Percentiles rank a stretch among this genome's conserved stretches.
These are phyloP conservation scores for Saccharomycopsis lassenensis DNA, from an alignment of 805 yeast species.

Conservation along the genomic window DNA sequence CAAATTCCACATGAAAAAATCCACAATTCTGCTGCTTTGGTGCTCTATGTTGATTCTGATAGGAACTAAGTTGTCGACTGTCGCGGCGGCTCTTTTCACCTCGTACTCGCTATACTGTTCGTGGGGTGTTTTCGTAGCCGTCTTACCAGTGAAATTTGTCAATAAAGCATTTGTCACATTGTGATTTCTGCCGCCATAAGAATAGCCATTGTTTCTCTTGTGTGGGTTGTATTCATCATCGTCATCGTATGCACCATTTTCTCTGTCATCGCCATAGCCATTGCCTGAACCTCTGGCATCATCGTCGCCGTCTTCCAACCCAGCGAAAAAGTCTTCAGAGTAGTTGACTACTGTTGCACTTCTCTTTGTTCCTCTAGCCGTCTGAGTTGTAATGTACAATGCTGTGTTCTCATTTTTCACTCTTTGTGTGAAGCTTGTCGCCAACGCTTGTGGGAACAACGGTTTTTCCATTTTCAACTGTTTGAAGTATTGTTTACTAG, in stretches of 20 bases:
- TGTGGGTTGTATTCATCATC: slow-evolving; percentile 20
- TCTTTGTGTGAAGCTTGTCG: slow-evolving; percentile 65
- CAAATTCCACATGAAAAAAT: slow-evolving; percentile 65
- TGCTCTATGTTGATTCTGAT: slow-evolving; percentile 52
- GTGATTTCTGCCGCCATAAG: too few species aligned
- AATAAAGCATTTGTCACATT: slow-evolving; percentile 21
- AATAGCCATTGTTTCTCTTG: too few species aligned
- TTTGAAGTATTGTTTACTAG: too few species aligned
- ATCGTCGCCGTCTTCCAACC: slow-evolving; percentile 33
- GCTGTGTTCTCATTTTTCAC: slow-evolving; percentile 66
- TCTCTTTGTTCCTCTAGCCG: slow-evolving; percentile 69
- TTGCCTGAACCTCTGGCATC: slow-evolving; percentile 12
- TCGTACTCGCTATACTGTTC: slow-evolving; percentile 25
- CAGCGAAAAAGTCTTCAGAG: slow-evolving; percentile 59
- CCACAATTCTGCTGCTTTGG: slow-evolving; percentile 44
- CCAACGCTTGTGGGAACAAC: slow-evolving; percentile 61
- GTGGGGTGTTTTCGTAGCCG: slow-evolving; percentile 32
- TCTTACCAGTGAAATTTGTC: slow-evolving; percentile 27
- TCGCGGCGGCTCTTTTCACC: slow-evolving; percentile 6
- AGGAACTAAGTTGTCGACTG: slow-evolving; percentile 51
- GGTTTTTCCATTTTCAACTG: slow-evolving; percentile 24
- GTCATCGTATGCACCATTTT: slow-evolving; percentile 8
- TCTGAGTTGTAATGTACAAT: slow-evolving; percentile 59
- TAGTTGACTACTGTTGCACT: slow-evolving; percentile 63
- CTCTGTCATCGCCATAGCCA: slow-evolving; percentile 6